These are phyloP conservation scores for Hylodesmum podocarpum DNA, from an alignment of 306 rosid species.

Conservation along the genomic window DNA sequence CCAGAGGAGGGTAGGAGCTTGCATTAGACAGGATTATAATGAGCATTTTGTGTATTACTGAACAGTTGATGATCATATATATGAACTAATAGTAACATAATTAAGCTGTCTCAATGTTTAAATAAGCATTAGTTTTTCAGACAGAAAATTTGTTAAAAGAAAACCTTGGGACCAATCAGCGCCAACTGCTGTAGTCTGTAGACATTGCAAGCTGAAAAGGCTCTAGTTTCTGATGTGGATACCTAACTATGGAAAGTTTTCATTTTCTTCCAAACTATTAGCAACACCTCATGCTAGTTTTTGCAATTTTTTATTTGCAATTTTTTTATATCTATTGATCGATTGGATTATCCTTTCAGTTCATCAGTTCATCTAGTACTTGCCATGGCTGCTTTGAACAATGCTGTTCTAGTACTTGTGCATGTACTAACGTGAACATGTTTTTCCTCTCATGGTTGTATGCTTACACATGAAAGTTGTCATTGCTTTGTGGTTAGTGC, in stretches of 20 bases:
- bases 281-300: not conserved
- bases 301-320: not conserved
- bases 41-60: not conserved
- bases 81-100: not conserved
- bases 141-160: not conserved
- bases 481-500: conserved; percentile 26
- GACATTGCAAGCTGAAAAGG: conserved; percentile 18
- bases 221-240: conserved; percentile 12
- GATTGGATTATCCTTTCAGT: conserved; percentile 11
- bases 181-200: conserved; percentile 1
- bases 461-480: conserved; percentile 26
- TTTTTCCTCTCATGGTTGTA: conserved; percentile 25
- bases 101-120: not conserved
- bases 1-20: not conserved
- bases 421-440: conserved; percentile 12
- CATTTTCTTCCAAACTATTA: conserved; percentile 4
- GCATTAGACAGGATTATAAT: not conserved
- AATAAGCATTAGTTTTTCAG: not conserved
- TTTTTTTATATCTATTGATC: conserved; percentile 1
- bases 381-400: conserved; percentile 29
- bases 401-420: conserved; percentile 14
- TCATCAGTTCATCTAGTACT: conserved; percentile 17
- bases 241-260: not conserved
- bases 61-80: not conserved
- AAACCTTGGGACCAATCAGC: not conserved